A percentile compares a stretch with the other conserved stretches of the same genome.
phyloP scores from a whole-genome alignment of 2,329 filamentous ascomycete genomes.

The Magnaporthiopsis poae region DNA sequence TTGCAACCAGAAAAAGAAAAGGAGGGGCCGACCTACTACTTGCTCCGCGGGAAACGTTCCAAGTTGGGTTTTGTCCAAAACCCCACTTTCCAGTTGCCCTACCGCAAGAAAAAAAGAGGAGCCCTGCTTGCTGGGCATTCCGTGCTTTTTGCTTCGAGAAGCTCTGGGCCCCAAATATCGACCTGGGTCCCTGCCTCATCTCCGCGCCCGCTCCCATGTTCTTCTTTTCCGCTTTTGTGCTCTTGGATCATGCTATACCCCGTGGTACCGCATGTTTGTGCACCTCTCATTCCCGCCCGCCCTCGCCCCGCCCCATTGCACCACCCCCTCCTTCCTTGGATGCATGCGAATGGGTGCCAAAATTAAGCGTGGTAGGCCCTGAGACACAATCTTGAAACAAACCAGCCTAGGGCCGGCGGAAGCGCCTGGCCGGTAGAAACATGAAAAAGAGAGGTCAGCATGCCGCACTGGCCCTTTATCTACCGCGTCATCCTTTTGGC shows the following conservation, averaged over 20 bases:
- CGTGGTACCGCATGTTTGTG: too few relatives aligned
- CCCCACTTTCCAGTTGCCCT: too few relatives aligned
- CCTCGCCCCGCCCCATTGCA: too few relatives aligned
- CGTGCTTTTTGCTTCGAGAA: neutral
- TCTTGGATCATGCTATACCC: neutral
- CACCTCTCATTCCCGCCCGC: too few relatives aligned
- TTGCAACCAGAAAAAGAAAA: neutral
- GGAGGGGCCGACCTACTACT: neutral
- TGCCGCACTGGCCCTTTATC: neutral
- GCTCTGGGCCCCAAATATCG: neutral
- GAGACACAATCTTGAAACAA: slow-evolving; percentile 1
- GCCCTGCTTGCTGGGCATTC: neutral
- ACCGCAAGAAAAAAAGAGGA: too few relatives aligned
- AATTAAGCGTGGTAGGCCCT: neutral
- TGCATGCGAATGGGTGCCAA: neutral
- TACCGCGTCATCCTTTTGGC: neutral
- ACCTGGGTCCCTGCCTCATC: neutral
- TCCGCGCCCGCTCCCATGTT: neutral
- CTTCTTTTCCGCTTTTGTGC: neutral
- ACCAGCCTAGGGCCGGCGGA: neutral
- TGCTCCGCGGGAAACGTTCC: neutral
- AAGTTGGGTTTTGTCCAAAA: neutral
- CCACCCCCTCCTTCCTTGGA: neutral
- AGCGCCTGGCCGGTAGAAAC: neutral
- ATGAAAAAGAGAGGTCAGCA: neutral